A percentile compares a stretch with the other conserved stretches of the same genome.
Evolutionary conservation across 495 filamentous ascomycete species (phyloP).

Genomic region (Penicillium tannophilum): DNA sequence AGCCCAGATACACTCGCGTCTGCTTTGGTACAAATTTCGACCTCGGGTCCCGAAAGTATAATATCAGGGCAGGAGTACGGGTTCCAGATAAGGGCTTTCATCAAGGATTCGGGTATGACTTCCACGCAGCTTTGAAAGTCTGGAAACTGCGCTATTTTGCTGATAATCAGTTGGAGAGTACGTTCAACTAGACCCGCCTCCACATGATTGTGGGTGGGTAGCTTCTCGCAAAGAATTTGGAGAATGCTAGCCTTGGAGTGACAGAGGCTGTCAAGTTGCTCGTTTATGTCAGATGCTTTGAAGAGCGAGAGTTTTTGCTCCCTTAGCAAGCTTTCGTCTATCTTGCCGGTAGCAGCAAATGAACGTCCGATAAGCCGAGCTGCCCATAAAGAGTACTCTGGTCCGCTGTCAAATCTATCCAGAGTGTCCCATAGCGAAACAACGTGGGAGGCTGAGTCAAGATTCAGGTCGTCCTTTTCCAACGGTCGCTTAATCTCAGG

Average conservation of each 20-base stretch:
- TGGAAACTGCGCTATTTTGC: slow-evolving; percentile 48
- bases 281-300: slow-evolving; percentile 5
- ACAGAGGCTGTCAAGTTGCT: slow-evolving; percentile 19
- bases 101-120: slow-evolving; percentile 39
- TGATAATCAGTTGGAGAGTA: slow-evolving; percentile 71
- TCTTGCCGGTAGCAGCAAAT: slow-evolving; percentile 73
- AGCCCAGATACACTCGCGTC: slow-evolving; percentile 19
- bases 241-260: slow-evolving; percentile 58
- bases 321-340: slow-evolving; percentile 44
- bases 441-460: slow-evolving; percentile 59
- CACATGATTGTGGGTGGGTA: slow-evolving; percentile 60
- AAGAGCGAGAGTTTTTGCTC: slow-evolving; percentile 42
- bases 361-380: slow-evolving; percentile 81
- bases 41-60: slow-evolving; percentile 17
- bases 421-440: slow-evolving; percentile 75
- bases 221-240: slow-evolving; percentile 64
- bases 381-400: slow-evolving; percentile 79
- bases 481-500: slow-evolving; percentile 63
- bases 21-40: slow-evolving; percentile 14
- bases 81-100: slow-evolving; percentile 48
- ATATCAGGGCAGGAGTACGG: slow-evolving; percentile 43
- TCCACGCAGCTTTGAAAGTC: slow-evolving; percentile 53
- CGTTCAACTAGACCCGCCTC: slow-evolving; percentile 77
- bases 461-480: slow-evolving; percentile 54
- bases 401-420: slow-evolving; percentile 57